Evolutionary conservation across 257 asterid species (phyloP), one percentile per base, ranked within the genome.

Genomic region (Plantago ovata): DNA sequence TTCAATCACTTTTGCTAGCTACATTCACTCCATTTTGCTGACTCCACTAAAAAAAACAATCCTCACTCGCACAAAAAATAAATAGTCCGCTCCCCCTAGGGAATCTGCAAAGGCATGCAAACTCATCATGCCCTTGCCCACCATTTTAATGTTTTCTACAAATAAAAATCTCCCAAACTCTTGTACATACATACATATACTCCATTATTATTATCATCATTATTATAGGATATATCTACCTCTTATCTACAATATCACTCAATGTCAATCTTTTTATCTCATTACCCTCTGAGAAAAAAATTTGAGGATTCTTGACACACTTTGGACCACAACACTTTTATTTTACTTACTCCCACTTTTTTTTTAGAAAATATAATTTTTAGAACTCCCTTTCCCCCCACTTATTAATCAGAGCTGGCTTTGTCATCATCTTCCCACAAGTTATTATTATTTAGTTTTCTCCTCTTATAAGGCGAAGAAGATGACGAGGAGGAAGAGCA

Each of bases 71-170:
- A 42, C 78, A 66, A 72, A 76, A 63, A 72, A 47, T n/a, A 65
- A 57, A 65, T 65, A 62, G 9, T 56, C 84, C 84, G 83, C 65
- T 65, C 52, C 69, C 81, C 86, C 83, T 77, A 58, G 96, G 98
- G 97, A 93, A 93, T 86, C 83, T 52, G 96, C 94, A 76, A 77
- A 70, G 65, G 77, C 82, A 63, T 65, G n/a, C n/a, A n/a, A n/a
- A n/a, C n/a, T 62, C 65, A 66, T 69, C 65, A 65, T 74, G 83
- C 73, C 78, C 44, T 51, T 63, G 58, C 76, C 63, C 70, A 71
- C 73, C 69, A 77, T 65, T 58, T 50, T 40, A 16, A 63, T 52
- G n/a, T n/a, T n/a, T n/a, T n/a, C n/a, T n/a, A n/a, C n/a, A n/a
- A 42, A 56, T 15, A 59, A 63, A 75, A 64, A 54, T 38, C 71